Base-by-base conservation (phyloP, 345 rosid genomes). In the Melaleuca alternifolia region DNA sequence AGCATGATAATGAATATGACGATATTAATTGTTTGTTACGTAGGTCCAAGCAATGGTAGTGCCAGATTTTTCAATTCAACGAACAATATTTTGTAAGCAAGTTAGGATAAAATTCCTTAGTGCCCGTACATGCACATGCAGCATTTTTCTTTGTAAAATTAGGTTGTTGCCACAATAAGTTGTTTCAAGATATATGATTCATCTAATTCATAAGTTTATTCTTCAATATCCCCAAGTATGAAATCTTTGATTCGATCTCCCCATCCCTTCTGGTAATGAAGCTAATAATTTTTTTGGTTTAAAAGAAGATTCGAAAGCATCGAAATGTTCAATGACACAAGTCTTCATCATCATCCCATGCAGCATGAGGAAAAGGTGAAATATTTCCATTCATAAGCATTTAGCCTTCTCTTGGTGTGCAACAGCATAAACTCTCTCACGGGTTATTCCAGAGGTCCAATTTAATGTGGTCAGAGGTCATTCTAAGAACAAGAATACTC, bases 341-440 rank as follows among this genome's bases (percentile, higher is more conserved):
- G 18, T 24, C 37, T 20, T 33, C 77, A 51, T 51, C 54, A 33
- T 71, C 41, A 37, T 71, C 13, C 33, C 48, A 71, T 37, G 79
- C 1, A 41, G 28, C 87, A 76, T 28, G 75, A 50, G 51, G 85
- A 79, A 16, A 87, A 71, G 59, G 90, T 50, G 6, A 86, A 20
- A 62, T 85, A 90, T 90, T 89, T 91, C 87, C 89, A 86, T 77
- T 48, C 44, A 52, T 5, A 51, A 51, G 46, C 57, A 71, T 71
- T 18, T 18, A 18, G 48, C 81, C 81, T 37, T 71, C 26, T 71
- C 48, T 18, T 71, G 48, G 5, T 71, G 26, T 71, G 81, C 81
- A 71, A 71, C 44, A 37, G 26, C 48, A 18, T 71, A 4, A 37
- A 71, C 81, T 71, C 79, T 71, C 77, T 65, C 46, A 65, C 4